Evolutionary conservation across 345 rosid species (phyloP), one percentile per base, ranked within the genome.

Genomic region (Sisymbrium irio): DNA sequence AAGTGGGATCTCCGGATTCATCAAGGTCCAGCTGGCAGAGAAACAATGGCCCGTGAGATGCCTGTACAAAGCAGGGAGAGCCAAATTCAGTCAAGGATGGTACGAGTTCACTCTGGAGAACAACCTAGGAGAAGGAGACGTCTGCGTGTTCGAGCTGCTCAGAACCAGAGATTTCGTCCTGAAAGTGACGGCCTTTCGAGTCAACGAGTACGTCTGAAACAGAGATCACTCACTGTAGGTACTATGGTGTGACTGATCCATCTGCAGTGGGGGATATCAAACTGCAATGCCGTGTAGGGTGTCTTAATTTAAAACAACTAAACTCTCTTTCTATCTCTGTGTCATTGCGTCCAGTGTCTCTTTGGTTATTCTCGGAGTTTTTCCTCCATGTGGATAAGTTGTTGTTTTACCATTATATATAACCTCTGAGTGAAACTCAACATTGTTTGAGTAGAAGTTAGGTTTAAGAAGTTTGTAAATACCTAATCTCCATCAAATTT

Each of bases 31-130:
- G 80, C 82, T 83, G 13, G 73, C 91, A n/a, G 87, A 89, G 63
- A 89, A 73, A 72, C 93, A 89, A 67, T 91, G 97, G 97, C 86
- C 95, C 4, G 97, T 91, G n/a, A 86, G 97, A 25, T 91, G 97
- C 71, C 93, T 85, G 35, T 89, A 89, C 65, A 87, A 77, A 85
- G 97, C 89, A 25, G 97, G 97, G 46, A 81, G 88, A 79, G 97
- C 97, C 33, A 91, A 89, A 72, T 80, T 91, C 51, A 89, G 95
- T 69, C 93, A 85, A 78, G 97, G 97, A 46, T 91, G 97, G 97
- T 91, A 87, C n/a, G 95, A 91, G 69, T 91, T 91, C 82, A 81
- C 95, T 1, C 73, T 87, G 77, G 92, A 91, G 82, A 91, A 91
- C 68, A 84, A 84, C 47, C 53, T 91, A 72, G 97, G 97, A 64